These are phyloP conservation scores for Niveomyces coronatus DNA, from an alignment of 2,329 filamentous ascomycete genomes.

Conservation along the genomic window DNA sequence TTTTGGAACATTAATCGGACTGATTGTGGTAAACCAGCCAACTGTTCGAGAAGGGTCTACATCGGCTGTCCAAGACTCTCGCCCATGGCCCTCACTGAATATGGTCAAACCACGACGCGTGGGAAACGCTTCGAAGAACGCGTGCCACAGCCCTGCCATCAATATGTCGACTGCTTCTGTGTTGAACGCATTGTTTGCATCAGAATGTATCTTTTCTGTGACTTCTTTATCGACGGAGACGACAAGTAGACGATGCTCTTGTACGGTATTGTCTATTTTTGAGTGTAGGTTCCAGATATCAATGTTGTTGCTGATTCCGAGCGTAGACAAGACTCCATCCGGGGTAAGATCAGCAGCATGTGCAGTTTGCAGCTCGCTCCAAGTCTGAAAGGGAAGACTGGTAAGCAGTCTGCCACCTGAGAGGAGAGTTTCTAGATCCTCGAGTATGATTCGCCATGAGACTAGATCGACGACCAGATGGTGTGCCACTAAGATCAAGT, in stretches of 20 bases:
- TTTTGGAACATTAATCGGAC: neutral
- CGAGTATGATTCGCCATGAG: constrained; percentile 30
- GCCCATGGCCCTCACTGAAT: constrained; percentile 1
- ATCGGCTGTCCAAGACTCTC: neutral
- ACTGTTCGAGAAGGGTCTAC: neutral
- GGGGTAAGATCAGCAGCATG: neutral
- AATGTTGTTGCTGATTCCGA: neutral
- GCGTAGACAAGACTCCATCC: neutral
- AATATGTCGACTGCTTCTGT: neutral
- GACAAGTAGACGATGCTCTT: neutral
- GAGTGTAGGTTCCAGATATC: neutral
- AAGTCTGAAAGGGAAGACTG: constrained; percentile 25
- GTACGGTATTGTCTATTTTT: neutral
- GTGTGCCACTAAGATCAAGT: constrained; percentile 20
- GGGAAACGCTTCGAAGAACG: neutral
- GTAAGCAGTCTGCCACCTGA: constrained; percentile 13
- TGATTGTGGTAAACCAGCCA: constrained; percentile 1
- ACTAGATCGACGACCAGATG: constrained; percentile 29
- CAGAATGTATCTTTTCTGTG: neutral
- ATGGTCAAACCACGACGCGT: neutral
- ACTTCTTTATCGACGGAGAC: neutral
- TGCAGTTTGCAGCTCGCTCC: constrained; percentile 15
- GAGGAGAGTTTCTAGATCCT: constrained; percentile 29
- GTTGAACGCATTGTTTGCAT: neutral
- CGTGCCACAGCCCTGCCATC: neutral